Evolutionary conservation across 1,139 yeast genomes (phyloP), one percentile per base, ranked within the genome.

Genomic region (Candida sp.): DNA sequence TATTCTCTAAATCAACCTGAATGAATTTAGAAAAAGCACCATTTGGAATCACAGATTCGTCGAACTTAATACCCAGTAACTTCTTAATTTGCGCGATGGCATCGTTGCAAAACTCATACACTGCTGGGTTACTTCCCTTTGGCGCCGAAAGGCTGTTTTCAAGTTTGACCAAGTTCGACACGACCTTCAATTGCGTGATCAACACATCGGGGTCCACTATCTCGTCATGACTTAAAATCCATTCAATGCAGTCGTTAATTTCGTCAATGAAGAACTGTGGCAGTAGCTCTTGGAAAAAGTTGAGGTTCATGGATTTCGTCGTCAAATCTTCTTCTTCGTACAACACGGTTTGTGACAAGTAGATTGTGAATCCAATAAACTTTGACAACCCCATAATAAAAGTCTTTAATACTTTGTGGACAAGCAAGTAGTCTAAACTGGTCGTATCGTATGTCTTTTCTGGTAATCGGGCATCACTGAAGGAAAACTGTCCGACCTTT

Each of bases 261-360:
- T 63, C 68, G 5, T 56, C 60, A 1, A 66, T 49, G 1, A 72
- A 63, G 5, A 59, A 58, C 26, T 60, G 64, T 1, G 66, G 49
- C n/a, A 66, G 54, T 3, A 72, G 61, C 26, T 62, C 66, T 28
- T 54, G 52, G 47, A 76, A 65, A 49, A 73, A 74, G 53, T 73
- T 69, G 47, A 76, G 62, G 47, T 83, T 84, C 86, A 87, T 83
- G 9, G 76, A 73, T 56, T 87, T 80, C 2, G 88, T 83, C 50
- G 85, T 85, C 47, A 88, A 68, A 65, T 88, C 96, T 61, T 88
- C 96, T 60, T 88, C 94, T 59, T 88, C 93, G 58, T 84, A 85
- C 17, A 88, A 71, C 6, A 85, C 87, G n/a, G 85, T 86, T 17
- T 77, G 71, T 1, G 86, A 84, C 35, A 86, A 67, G 7, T 68